phyloP scores from a whole-genome alignment of 139 green algal species.

The Chara braunii region DNA sequence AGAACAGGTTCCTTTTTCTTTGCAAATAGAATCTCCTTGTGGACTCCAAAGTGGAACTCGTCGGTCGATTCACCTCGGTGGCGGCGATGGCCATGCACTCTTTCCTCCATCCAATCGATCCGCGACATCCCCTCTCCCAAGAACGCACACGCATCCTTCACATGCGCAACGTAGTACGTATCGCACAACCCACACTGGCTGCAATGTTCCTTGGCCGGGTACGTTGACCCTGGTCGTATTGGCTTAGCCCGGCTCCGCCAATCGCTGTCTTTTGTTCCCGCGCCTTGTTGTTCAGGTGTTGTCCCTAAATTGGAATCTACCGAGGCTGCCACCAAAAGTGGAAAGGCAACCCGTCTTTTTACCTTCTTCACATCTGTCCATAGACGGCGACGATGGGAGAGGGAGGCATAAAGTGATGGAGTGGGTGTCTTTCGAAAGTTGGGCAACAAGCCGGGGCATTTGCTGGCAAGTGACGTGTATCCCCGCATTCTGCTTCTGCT shows the following conservation, averaged over 20 bases:
- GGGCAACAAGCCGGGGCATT: too few species aligned
- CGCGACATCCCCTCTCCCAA: slow-evolving; percentile 77
- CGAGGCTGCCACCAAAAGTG: too few species aligned
- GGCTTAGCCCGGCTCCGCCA: slow-evolving; percentile 16
- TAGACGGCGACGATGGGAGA: too few species aligned
- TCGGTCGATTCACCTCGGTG: slow-evolving; percentile 52
- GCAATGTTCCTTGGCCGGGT: slow-evolving; percentile 50
- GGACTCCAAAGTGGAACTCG: slow-evolving; percentile 77
- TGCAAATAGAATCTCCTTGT: slow-evolving; percentile 69
- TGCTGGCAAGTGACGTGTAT: too few species aligned
- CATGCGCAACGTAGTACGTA: slow-evolving; percentile 90
- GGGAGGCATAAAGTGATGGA: too few species aligned
- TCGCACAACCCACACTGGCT: slow-evolving; percentile 87
- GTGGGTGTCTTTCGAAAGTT: too few species aligned
- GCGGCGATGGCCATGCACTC: slow-evolving; percentile 62
- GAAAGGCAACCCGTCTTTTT: too few species aligned
- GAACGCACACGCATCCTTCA: slow-evolving; percentile 93
- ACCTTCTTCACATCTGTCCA: too few species aligned
- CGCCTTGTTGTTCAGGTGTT: too few species aligned
- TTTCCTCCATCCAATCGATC: slow-evolving; percentile 57
- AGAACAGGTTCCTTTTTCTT: neutral
- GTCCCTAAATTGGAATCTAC: too few species aligned
- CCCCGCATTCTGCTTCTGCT: too few species aligned
- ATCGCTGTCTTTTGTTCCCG: slow-evolving; percentile 1
- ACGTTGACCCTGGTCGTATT: slow-evolving; percentile 23